phyloP scores from a whole-genome alignment of 2,329 filamentous ascomycete species.

The Aspergillus vadensis region DNA sequence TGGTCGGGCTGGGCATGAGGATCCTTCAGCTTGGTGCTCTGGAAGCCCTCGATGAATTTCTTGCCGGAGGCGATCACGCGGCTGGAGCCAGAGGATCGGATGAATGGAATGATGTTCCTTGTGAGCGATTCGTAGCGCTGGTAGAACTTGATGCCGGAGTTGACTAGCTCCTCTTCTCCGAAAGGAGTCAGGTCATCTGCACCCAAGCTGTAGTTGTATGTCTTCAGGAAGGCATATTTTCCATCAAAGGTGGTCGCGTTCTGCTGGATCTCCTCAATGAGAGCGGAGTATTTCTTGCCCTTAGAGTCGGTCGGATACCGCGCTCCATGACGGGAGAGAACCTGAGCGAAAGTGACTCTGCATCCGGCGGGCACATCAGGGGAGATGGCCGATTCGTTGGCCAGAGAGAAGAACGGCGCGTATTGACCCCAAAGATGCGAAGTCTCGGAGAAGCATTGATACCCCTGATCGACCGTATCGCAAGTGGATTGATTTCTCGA shows the following conservation, averaged over 20 bases:
- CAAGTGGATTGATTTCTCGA: slow-evolving; percentile 39
- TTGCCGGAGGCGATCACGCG: slow-evolving; percentile 74
- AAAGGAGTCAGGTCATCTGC: slow-evolving; percentile 69
- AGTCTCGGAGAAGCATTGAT: slow-evolving; percentile 63
- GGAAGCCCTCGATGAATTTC: slow-evolving; percentile 76
- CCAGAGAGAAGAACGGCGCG: slow-evolving; percentile 76
- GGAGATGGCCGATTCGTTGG: slow-evolving; percentile 61
- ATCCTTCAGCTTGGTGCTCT: slow-evolving; percentile 55
- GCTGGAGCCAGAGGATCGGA: slow-evolving; percentile 69
- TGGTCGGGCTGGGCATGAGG: slow-evolving; percentile 42
- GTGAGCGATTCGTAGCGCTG: slow-evolving; percentile 68
- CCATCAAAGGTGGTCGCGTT: slow-evolving; percentile 58
- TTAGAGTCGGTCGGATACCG: slow-evolving; percentile 76
- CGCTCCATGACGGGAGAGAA: slow-evolving; percentile 82
- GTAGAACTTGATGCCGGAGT: slow-evolving; percentile 77
- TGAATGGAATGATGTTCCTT: slow-evolving; percentile 62
- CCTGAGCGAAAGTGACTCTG: slow-evolving; percentile 74
- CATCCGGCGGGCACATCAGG: slow-evolving; percentile 66
- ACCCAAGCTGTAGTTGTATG: slow-evolving; percentile 72
- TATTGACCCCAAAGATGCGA: slow-evolving; percentile 83
- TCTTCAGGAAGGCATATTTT: slow-evolving; percentile 68
- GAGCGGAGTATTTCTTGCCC: slow-evolving; percentile 61
- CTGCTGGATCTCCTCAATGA: slow-evolving; percentile 68
- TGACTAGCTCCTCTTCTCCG: slow-evolving; percentile 69
- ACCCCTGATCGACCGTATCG: slow-evolving; percentile 59